Conservation (phyloP, 1,284 basidiomycete species). For the Boletus chippewaensis region DNA sequence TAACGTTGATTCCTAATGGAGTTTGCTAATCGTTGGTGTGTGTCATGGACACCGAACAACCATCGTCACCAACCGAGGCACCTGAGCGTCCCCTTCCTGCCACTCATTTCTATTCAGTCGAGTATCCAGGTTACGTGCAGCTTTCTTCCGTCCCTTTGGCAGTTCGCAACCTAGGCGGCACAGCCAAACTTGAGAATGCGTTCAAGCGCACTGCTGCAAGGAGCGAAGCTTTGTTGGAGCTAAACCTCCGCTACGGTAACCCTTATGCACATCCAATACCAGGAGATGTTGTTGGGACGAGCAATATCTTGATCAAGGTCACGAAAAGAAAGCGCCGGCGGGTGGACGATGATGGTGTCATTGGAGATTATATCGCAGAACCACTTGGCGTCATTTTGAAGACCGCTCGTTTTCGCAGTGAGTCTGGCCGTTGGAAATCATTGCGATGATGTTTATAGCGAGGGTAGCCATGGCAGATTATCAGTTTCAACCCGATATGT, state of each 20-base stretch:
- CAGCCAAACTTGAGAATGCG: constrained; percentile 60
- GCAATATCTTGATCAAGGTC: constrained; percentile 77
- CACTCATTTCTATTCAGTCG: constrained; percentile 69
- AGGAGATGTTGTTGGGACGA: constrained; percentile 69
- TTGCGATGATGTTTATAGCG: constrained; percentile 1
- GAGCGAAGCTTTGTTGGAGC: constrained; percentile 61
- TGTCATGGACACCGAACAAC: constrained; percentile 15
- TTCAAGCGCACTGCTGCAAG: constrained; percentile 61
- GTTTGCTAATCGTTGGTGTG: constrained; percentile 10
- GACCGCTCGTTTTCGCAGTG: constrained; percentile 86
- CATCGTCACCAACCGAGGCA: constrained; percentile 28
- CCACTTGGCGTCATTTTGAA: constrained; percentile 72
- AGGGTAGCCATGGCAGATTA: constrained; percentile 83
- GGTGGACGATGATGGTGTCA: constrained; percentile 30
- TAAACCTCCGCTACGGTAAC: constrained; percentile 65
- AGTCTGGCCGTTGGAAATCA: constrained; percentile 26
- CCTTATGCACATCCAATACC: constrained; percentile 77
- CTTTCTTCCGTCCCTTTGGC: constrained; percentile 57
- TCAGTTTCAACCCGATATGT: constrained; percentile 71
- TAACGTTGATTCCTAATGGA: background rate
- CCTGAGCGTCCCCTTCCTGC: constrained; percentile 50
- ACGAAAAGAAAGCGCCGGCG: constrained; percentile 59
- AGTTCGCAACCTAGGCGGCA: constrained; percentile 62
- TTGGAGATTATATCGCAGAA: constrained; percentile 76
- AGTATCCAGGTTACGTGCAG: constrained; percentile 84